Evolutionary conservation across 106 monocot species (phyloP).

Genomic region (Apostasia ramifera): DNA sequence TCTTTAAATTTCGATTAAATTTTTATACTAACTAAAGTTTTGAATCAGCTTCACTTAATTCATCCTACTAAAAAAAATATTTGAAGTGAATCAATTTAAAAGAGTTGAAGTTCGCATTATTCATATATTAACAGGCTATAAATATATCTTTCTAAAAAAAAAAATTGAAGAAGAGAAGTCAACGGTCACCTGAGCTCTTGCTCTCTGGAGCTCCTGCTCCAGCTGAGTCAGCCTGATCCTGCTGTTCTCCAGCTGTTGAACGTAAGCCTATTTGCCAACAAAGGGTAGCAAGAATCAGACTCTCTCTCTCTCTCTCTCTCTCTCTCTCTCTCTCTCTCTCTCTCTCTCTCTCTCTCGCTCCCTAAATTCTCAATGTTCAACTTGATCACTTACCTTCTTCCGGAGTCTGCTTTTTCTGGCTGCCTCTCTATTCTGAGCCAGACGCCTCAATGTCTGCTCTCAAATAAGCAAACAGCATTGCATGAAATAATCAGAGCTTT

Average conservation of each 20-base stretch:
- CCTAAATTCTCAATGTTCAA: too few relatives aligned
- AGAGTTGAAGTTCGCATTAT: too few relatives aligned
- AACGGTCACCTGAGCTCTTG: conserved; percentile 46
- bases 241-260: conserved; percentile 71
- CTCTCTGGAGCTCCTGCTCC: conserved; percentile 71
- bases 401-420: conserved; percentile 93
- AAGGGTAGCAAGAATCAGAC: background rate
- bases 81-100: too few relatives aligned
- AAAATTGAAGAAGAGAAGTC: background rate
- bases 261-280: conserved; percentile 49
- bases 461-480: background rate
- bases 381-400: conserved; percentile 51
- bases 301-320: background rate
- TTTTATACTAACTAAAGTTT: too few relatives aligned
- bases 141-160: too few relatives aligned
- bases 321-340: background rate
- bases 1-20: too few relatives aligned
- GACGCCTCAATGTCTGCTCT: conserved; percentile 73
- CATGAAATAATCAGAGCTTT: background rate
- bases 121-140: too few relatives aligned
- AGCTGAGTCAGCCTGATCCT: conserved; percentile 67
- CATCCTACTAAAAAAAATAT: too few relatives aligned
- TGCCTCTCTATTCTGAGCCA: conserved; percentile 97
- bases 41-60: too few relatives aligned
- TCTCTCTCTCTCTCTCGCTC: background rate